Percentiles rank a stretch among this genome's conserved stretches.
Conservation (phyloP, 768 basidiomycete genomes). For the Phlebiopsis flavidoalba region DNA sequence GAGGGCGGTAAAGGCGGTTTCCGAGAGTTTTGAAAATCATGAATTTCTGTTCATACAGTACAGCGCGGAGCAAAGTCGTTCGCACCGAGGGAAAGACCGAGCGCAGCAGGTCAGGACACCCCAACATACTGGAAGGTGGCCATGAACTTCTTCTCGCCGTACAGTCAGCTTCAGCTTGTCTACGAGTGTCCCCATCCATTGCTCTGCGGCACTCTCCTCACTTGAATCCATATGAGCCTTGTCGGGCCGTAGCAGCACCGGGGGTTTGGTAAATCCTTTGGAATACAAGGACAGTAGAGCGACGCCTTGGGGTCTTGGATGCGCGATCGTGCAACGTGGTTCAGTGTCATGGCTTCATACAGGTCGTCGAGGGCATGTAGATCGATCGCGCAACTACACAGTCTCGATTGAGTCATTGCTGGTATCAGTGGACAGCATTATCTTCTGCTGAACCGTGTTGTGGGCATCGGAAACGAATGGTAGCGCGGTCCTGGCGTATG, state of each 20-base stretch:
- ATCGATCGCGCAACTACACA: conserved; percentile 33
- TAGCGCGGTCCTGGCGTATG: conserved; percentile 73
- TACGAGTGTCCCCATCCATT: conserved; percentile 36
- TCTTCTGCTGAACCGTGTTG: conserved; percentile 24
- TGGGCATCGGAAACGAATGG: conserved; percentile 79
- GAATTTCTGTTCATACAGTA: not conserved
- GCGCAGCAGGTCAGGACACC: conserved; percentile 75
- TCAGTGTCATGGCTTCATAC: conserved; percentile 84
- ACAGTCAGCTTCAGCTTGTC: conserved; percentile 66
- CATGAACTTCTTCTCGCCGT: conserved; percentile 58
- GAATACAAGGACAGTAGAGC: conserved; percentile 87
- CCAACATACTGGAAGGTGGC: conserved; percentile 91
- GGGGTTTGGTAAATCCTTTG: conserved; percentile 68
- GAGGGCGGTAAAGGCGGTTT: not conserved
- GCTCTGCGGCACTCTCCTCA: conserved; percentile 22
- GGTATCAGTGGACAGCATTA: not conserved
- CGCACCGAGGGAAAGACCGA: conserved; percentile 69
- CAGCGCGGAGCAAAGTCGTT: conserved; percentile 5
- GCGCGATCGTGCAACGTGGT: conserved; percentile 85
- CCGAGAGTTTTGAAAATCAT: not conserved
- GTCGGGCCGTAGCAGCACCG: conserved; percentile 23
- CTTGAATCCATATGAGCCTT: conserved; percentile 12
- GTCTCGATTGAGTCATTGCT: conserved; percentile 6
- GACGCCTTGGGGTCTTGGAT: conserved; percentile 86
- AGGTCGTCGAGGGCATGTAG: conserved; percentile 63